Base-by-base conservation (phyloP, 352 stramenopile species). In the Globisporangium recalcitrans region DNA sequence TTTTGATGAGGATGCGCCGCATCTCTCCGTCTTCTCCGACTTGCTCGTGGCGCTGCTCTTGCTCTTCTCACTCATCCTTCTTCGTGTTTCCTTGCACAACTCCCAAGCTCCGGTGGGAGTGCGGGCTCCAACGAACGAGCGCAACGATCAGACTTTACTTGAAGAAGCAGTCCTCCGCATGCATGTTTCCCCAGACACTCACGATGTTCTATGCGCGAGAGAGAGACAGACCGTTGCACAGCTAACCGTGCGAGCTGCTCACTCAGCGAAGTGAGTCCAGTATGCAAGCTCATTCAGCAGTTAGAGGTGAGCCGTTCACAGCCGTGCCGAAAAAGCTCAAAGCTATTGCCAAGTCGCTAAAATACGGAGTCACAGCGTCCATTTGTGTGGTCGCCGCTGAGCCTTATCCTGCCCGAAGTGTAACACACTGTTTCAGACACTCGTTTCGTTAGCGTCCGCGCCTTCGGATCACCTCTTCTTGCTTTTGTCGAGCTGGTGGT, bases 21-120 rank as follows among this genome's bases (percentile, higher is more conserved):
- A 22, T 21, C 38, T 48, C 19, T 52, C 36, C 19, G 46, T 22
- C 53, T 38, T 34, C 36, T 48, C 32, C 11, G 34, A 29, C 19
- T 26, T 40, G 27, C 55, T 61, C 19, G 40, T 49, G 19, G n/a
- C 44, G 22, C 55, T 61, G 40, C 55, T 29, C 1, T 27, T 21
- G 27, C 40, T 61, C 8, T 21, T 60, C 3, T 46, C 13, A 13
- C 32, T 58, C 32, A 46, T 46, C 34, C 24, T 27, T 11, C n/a
- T 53, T 22, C 11, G 24, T 53, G 9, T 4, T 13, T 21, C n/a
- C n/a, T 4, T 16, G 3, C 24, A 22, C 47, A 49, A 24, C 27
- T n/a, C 7, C 13, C 8, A 11, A 21, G 34, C 47, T 9, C 11
- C 4, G 4, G 14, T 52, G 21, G 27, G 16, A 53, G 24, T 13